Conservation (phyloP, 208 protist species). For the Leishmania tropica region DNA sequence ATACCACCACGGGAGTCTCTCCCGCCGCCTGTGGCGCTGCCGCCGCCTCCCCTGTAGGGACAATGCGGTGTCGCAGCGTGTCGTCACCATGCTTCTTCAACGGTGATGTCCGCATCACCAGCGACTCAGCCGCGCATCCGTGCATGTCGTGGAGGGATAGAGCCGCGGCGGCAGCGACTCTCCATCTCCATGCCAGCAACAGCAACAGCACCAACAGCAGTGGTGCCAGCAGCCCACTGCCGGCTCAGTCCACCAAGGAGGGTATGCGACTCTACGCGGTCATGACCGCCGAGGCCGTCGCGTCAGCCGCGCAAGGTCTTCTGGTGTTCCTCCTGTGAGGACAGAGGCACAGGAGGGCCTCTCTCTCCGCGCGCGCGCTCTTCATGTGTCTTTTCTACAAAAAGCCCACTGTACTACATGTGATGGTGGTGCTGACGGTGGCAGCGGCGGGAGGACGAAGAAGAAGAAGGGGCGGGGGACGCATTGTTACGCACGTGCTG, state of each 20-base stretch:
- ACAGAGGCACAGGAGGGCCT: not conserved
- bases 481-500: not conserved
- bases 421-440: not conserved
- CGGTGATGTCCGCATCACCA: not conserved
- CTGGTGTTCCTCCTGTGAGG: constrained; percentile 26
- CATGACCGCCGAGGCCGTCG: constrained; percentile 31
- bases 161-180: not conserved
- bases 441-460: not conserved
- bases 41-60: too few relatives aligned
- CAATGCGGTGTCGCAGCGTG: constrained; percentile 7
- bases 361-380: not conserved
- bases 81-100: constrained; percentile 19
- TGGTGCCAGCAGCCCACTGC: not conserved
- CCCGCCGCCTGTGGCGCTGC: not conserved
- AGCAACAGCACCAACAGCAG: constrained; percentile 11
- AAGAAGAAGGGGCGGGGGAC: not conserved
- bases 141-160: not conserved
- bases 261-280: not conserved
- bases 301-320: constrained; percentile 21
- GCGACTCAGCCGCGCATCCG: not conserved
- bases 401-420: not conserved
- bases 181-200: not conserved
- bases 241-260: not conserved
- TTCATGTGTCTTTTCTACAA: not conserved
- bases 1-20: not conserved